phyloP scores from a whole-genome alignment of 192 early-diverging fungal genomes.

The Umbelopsis sp. region DNA sequence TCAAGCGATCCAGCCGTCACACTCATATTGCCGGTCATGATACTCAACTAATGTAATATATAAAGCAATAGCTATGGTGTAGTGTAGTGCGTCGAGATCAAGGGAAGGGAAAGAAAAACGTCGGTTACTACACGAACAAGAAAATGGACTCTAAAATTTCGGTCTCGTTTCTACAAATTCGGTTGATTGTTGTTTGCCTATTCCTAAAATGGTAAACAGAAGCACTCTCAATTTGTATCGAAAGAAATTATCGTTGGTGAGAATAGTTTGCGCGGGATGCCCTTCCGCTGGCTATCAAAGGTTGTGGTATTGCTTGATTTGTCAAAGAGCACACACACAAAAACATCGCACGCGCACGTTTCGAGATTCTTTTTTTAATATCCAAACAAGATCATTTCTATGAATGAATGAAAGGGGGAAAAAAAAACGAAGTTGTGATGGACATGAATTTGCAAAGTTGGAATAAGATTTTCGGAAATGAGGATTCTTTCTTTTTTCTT shows the following conservation, averaged over 20 bases:
- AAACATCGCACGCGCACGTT: too few relatives aligned
- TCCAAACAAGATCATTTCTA: constrained; percentile 16
- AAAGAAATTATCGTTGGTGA: too few relatives aligned
- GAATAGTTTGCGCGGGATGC: too few relatives aligned
- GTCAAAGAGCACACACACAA: too few relatives aligned
- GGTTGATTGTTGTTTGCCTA: constrained; percentile 15
- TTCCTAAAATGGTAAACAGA: constrained; percentile 4
- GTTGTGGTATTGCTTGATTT: too few relatives aligned
- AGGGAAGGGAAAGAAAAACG: background rate
- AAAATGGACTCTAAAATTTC: background rate
- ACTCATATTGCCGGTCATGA: constrained; percentile 16
- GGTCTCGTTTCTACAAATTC: constrained; percentile 4
- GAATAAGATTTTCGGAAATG: background rate
- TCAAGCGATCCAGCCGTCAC: constrained; percentile 16
- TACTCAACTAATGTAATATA: background rate
- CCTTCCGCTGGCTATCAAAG: too few relatives aligned
- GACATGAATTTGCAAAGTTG: background rate
- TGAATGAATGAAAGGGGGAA: constrained; percentile 5
- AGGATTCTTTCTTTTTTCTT: background rate
- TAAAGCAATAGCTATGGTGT: background rate
- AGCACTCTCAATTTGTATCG: background rate
- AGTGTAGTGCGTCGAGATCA: background rate
- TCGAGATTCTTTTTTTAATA: background rate
- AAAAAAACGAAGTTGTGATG: background rate
- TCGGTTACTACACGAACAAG: background rate